phyloP scores from a whole-genome alignment of 75 land plant species.

The Sequoiadendron giganteum region DNA sequence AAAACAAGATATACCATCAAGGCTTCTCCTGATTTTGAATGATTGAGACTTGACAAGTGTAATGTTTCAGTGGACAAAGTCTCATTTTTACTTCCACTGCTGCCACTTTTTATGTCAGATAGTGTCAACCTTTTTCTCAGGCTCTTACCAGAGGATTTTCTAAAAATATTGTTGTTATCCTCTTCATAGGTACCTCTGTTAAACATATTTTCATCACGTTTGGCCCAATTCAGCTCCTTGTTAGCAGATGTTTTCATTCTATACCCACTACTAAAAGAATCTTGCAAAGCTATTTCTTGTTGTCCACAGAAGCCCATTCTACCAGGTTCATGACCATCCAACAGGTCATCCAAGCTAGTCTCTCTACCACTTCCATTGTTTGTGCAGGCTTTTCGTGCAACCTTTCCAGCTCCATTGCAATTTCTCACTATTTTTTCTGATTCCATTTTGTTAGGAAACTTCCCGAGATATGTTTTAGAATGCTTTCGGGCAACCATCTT shows the following conservation, averaged over 20 bases:
- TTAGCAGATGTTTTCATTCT: not conserved
- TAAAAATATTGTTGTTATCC: not conserved
- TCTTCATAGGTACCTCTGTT: not conserved
- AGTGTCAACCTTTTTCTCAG: not conserved
- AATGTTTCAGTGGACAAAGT: no score
- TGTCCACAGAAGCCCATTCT: no score
- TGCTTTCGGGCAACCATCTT: not conserved
- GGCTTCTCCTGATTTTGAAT: not conserved
- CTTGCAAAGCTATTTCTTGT: not conserved
- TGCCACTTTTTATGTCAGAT: not conserved
- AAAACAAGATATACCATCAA: slow-evolving; percentile 35
- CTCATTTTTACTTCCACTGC: not conserved
- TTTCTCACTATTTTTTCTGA: no score
- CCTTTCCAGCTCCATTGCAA: no score
- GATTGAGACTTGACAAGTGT: no score
- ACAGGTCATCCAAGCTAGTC: not conserved
- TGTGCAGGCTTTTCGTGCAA: no score
- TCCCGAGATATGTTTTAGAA: not conserved
- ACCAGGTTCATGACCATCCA: not conserved
- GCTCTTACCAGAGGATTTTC: not conserved
- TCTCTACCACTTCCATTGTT: not conserved
- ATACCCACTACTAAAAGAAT: no score
- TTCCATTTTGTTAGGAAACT: not conserved
- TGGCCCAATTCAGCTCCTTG: not conserved
- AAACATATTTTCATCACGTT: not conserved